A percentile compares a stretch with the other conserved stretches of the same genome.
Conservation (phyloP, 495 filamentous ascomycete genomes). For the Xylaria telfairii region DNA sequence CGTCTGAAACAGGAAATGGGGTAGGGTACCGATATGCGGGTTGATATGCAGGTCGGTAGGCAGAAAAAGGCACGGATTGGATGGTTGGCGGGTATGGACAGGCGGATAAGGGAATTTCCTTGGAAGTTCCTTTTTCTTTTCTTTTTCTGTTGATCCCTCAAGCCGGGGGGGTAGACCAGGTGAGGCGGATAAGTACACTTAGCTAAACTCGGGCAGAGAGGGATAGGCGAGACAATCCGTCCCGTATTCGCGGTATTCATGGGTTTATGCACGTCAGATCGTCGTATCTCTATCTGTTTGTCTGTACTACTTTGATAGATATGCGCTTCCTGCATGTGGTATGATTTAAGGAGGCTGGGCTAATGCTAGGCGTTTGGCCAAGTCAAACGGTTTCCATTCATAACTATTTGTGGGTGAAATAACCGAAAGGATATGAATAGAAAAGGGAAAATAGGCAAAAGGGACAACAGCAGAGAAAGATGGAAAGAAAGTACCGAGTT, state of each 20-base stretch:
- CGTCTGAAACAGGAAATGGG: constrained; percentile 15
- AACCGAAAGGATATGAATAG: neutral
- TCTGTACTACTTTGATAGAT: constrained; percentile 10
- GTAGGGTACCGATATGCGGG: constrained; percentile 14
- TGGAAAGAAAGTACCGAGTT: neutral
- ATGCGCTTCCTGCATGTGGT: neutral
- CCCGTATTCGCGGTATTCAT: neutral
- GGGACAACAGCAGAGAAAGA: neutral
- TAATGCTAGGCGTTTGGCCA: neutral
- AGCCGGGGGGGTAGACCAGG: neutral
- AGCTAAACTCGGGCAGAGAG: constrained; percentile 1
- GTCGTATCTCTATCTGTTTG: constrained; percentile 5
- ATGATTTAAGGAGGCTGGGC: constrained; percentile 12
- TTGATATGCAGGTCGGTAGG: constrained; percentile 21
- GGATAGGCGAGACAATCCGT: neutral
- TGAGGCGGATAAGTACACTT: constrained; percentile 16
- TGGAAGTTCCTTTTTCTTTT: constrained; percentile 13
- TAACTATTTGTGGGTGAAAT: neutral
- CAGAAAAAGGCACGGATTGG: constrained; percentile 4
- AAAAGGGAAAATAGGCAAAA: neutral
- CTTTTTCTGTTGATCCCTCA: constrained; percentile 16
- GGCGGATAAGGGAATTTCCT: constrained; percentile 9
- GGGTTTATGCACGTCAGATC: constrained; percentile 18
- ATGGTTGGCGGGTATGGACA: constrained; percentile 12
- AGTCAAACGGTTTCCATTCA: constrained; percentile 6